These are phyloP conservation scores for Stentor coeruleus DNA, from an alignment of 73 alveolate genomes.

Conservation along the genomic window DNA sequence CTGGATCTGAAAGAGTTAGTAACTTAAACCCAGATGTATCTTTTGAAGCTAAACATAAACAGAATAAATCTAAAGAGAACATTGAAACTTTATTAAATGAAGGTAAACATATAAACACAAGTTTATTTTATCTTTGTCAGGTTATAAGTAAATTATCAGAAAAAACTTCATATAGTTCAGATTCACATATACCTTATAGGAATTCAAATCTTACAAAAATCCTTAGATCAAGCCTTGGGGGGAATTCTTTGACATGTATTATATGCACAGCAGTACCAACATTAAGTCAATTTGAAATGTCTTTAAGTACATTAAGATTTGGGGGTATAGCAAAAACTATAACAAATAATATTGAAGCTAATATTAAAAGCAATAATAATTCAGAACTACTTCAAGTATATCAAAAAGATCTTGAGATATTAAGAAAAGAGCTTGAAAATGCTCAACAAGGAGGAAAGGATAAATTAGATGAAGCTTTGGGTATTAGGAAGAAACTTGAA, in stretches of 20 bases:
- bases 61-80: no score
- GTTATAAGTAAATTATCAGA: slow-evolving; percentile 68
- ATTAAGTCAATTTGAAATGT: slow-evolving; percentile 12
- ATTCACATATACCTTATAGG: slow-evolving; percentile 62
- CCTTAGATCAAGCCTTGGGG: slow-evolving; percentile 76
- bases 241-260: slow-evolving; percentile 76
- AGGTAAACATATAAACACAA: slow-evolving; percentile 67
- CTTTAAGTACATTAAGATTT: slow-evolving; percentile 71
- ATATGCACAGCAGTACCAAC: slow-evolving; percentile 33
- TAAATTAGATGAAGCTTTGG: no score
- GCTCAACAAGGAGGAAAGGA: slow-evolving; percentile 80
- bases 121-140: slow-evolving; percentile 63
- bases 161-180: slow-evolving; percentile 66
- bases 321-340: slow-evolving; percentile 94
- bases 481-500: no score
- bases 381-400: background rate
- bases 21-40: no score
- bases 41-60: slow-evolving; percentile 81
- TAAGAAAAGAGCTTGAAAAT: slow-evolving; percentile 61
- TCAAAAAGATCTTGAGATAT: background rate
- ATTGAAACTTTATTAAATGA: slow-evolving; percentile 67
- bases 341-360: slow-evolving; percentile 75
- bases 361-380: slow-evolving; percentile 33
- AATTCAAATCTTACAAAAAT: slow-evolving; percentile 74
- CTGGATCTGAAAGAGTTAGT: slow-evolving; percentile 80